Evolutionary conservation across 805 yeast genomes (phyloP), one percentile per base, ranked within the genome.

Genomic region (Kodamaea sagamina): DNA sequence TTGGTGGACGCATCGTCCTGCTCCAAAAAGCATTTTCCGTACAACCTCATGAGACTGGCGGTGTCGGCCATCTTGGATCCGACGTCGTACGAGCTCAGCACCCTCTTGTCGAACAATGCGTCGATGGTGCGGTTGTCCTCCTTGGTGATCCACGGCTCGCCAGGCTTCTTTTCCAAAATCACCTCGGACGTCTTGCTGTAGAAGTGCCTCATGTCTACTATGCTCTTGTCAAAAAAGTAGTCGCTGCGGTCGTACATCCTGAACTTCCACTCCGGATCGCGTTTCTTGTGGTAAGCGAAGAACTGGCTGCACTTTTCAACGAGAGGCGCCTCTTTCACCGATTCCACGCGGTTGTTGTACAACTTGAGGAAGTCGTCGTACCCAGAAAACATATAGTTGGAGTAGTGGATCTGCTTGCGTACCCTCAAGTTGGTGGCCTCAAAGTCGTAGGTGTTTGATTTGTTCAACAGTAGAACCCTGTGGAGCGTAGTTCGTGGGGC

Each of bases 21-120:
- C 10, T 47, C 37, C 4, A 62, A 10, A 38, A 57, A 68, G 46
- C 72, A 68, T 32, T 61, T 54, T 6, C 63, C 64, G 41, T 50
- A 68, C 6, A 66, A 42, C 25, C 73, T 39, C 41, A 64, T 35
- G 10, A 66, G 18, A 0, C 65, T 54, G 1, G 53, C 48, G 3
- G 63, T 52, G 47, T 68, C 73, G 0, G 63, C 66, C 67, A 68
- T 63, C 6, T 40, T 26, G 15, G 50, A 55, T 16, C 55, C 63
- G 1, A 54, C 48, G 4, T 17, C 17, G 15, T 36, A 35, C n/a
- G 64, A 56, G n/a, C 44, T 42, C 3, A 44, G 37, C 1, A 59
- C 43, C 12, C 47, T 46, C 12, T 47, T 24, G 7, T 43, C 19
- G 43, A 52, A 65, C 21, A 49, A 41, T 2, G 46, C 38, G 15